Conservation (phyloP, 2,329 filamentous ascomycete genomes). For the Thielaviopsis euricoi region DNA sequence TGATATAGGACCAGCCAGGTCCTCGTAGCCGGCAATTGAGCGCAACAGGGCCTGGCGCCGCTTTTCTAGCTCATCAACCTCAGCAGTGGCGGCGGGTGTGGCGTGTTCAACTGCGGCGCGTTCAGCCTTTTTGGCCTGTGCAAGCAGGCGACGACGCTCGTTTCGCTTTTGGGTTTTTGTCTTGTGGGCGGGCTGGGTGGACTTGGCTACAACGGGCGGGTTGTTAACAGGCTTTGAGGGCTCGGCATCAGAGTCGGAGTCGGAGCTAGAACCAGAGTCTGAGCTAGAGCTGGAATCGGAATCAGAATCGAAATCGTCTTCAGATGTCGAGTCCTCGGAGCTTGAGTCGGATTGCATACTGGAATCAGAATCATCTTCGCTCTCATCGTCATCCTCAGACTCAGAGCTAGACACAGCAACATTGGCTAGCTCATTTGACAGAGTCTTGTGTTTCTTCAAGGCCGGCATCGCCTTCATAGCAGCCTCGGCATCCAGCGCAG, state of each 20-base stretch:
- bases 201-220: no score
- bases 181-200: background rate
- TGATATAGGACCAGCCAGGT: background rate
- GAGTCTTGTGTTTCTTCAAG: background rate
- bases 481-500: no score
- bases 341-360: no score
- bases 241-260: background rate
- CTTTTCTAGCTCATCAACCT: background rate
- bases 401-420: background rate
- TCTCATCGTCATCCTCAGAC: slow-evolving; percentile 7
- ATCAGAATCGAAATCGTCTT: background rate
- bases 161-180: slow-evolving; percentile 10
- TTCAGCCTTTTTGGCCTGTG: background rate
- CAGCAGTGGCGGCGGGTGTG: no score
- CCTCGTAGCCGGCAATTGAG: slow-evolving; percentile 27
- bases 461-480: no score
- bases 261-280: background rate
- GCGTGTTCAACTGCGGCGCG: no score
- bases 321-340: background rate
- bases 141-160: slow-evolving; percentile 2
- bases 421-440: background rate
- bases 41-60: slow-evolving; percentile 12
- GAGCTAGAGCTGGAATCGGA: slow-evolving; percentile 5
- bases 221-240: background rate
- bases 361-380: slow-evolving; percentile 13